Base-by-base conservation (phyloP, 352 stramenopile genomes). In the Phytophthora boehmeriae region DNA sequence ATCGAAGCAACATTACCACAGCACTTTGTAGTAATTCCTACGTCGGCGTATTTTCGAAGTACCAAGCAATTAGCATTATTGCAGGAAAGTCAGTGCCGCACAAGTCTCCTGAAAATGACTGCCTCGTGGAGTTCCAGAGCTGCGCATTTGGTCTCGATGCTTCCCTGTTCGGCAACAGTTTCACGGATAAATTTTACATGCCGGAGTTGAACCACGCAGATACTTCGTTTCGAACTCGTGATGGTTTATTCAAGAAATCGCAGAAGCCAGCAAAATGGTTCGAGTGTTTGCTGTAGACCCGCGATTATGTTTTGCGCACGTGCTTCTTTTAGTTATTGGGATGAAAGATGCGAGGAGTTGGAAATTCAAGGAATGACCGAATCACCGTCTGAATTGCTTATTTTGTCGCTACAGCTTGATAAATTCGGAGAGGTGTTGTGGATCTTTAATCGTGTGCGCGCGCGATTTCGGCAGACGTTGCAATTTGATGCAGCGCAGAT, bases 401-500 rank as follows among this genome's bases (percentile, higher is more conserved):
- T 30, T 30, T 30, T 6, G 3, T 30, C 25, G 25, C 20, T 58
- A 73, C 9, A 73, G 36, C n/a, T 54, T 52, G 8, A 78, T 67
- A 41, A 78, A 72, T 5, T 75, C 56, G 32, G 69, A 78, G 19
- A 75, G n/a, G 19, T 51, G 62, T 16, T 66, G 62, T 30, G 55
- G 17, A 16, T 68, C 57, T 16, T 64, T 51, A 14, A 5, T 2
- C 16, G 60, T 63, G 1, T 28, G 13, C 17, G 32, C 34, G 13
- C 49, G 55, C 17, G 59, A n/a, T 25, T 55, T 66, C 1, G 73
- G 59, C 23, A 91, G 70, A 10, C 85, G 75, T 56, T 94, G 77
- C 1, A 90, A 57, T 35, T 89, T 90, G 59, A 94, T 63, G n/a
- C 72, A 78, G 34, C 72, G 71, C 45, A 92, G 36, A 46, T 90